phyloP scores from a whole-genome alignment of 352 stramenopile species.

The Aphanomyces stellatus region DNA sequence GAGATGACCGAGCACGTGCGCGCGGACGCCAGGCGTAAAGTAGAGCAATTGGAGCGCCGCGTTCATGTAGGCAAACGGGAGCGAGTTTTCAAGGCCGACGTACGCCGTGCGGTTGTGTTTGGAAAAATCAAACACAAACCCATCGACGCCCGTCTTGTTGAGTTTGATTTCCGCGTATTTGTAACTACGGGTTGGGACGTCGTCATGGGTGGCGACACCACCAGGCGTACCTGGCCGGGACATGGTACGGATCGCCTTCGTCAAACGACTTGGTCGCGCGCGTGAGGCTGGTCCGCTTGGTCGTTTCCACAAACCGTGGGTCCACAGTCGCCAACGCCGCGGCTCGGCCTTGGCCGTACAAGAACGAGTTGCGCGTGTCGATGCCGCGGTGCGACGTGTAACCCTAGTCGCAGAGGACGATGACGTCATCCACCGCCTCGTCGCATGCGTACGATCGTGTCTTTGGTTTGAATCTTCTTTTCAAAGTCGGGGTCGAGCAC shows the following conservation, averaged over 20 bases:
- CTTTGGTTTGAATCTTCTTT: slow-evolving; percentile 9
- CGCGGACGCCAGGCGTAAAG: slow-evolving; percentile 6
- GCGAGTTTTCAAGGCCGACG: slow-evolving; percentile 20
- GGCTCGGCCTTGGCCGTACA: slow-evolving; percentile 8
- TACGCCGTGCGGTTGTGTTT: slow-evolving; percentile 17
- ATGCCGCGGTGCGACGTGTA: slow-evolving; percentile 9
- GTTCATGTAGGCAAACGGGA: slow-evolving; percentile 21
- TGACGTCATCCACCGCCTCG: background rate
- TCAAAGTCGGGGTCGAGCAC: slow-evolving; percentile 14
- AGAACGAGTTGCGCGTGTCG: slow-evolving; percentile 5
- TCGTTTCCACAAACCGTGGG: slow-evolving; percentile 9
- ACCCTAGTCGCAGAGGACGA: slow-evolving; percentile 1
- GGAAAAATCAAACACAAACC: slow-evolving; percentile 22
- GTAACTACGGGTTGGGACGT: background rate
- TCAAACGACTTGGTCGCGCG: slow-evolving; percentile 14
- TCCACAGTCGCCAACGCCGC: slow-evolving; percentile 11
- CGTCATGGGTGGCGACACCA: background rate
- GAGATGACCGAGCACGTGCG: background rate
- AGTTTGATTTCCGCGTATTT: slow-evolving; percentile 21
- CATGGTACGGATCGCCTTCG: slow-evolving; percentile 7
- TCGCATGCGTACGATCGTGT: slow-evolving; percentile 9
- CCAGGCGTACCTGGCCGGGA: background rate
- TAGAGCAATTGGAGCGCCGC: slow-evolving; percentile 18
- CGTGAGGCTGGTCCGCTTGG: background rate
- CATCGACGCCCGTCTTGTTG: slow-evolving; percentile 19